Evolutionary conservation across 176 grass and related monocot species (phyloP).

Genomic region (Lolium perenne): DNA sequence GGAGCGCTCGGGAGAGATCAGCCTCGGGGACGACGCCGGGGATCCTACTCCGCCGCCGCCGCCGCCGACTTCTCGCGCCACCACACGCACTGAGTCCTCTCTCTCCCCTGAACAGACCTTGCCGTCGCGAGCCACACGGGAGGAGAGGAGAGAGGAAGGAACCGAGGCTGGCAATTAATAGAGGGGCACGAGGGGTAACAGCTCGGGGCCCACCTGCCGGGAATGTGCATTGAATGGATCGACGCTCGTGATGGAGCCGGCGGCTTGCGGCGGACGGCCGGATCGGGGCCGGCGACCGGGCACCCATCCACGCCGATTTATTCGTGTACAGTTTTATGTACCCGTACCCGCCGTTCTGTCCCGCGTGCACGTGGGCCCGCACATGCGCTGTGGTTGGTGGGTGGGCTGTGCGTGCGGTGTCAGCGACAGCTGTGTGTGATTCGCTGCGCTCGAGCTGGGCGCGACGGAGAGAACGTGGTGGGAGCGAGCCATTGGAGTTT

Average conservation of each 20-base stretch:
- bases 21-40: not conserved
- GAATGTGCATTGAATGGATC: not conserved
- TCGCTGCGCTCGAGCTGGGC: not conserved
- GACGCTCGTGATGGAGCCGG: constrained; percentile 32
- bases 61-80: not conserved
- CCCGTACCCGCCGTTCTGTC: constrained; percentile 4
- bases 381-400: constrained; percentile 18
- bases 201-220: constrained; percentile 22
- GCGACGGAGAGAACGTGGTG: constrained; percentile 25
- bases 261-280: constrained; percentile 20
- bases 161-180: constrained; percentile 22
- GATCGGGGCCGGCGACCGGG: constrained; percentile 17
- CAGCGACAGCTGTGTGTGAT: constrained; percentile 13
- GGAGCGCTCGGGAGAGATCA: not conserved
- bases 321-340: constrained; percentile 9
- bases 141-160: not conserved
- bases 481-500: constrained; percentile 20
- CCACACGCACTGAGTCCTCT: not conserved
- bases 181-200: too few relatives aligned
- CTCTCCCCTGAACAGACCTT: not conserved
- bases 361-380: constrained; percentile 7
- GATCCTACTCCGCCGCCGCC: not conserved
- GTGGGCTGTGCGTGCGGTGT: constrained; percentile 24
- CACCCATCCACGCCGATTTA: not conserved
- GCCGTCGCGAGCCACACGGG: constrained; percentile 27